These are phyloP conservation scores for Gleditsia sinensis DNA, from an alignment of 306 rosid genomes.

Conservation along the genomic window DNA sequence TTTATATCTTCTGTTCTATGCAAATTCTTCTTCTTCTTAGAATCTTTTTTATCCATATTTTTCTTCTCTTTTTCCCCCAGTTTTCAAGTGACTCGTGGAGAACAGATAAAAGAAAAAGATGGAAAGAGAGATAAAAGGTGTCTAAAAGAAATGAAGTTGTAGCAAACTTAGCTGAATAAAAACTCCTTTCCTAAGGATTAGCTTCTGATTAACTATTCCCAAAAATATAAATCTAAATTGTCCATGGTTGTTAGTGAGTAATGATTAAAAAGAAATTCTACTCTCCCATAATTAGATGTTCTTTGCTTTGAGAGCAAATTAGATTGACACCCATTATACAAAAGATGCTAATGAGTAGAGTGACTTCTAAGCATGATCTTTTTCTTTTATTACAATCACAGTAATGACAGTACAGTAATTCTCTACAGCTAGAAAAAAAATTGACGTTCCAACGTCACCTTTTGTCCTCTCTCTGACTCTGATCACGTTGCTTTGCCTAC, in stretches of 20 bases:
- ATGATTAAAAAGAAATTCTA: constrained; percentile 33
- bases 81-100: background rate
- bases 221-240: background rate
- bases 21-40: constrained; percentile 2
- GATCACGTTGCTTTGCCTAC: constrained; percentile 2
- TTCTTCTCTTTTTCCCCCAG: background rate
- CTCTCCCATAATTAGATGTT: constrained; percentile 26
- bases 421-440: constrained; percentile 43
- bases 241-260: constrained; percentile 35
- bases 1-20: constrained; percentile 6
- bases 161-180: background rate
- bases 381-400: constrained; percentile 52
- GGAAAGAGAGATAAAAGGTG: background rate
- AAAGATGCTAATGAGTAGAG: constrained; percentile 49
- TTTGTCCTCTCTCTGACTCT: constrained; percentile 11
- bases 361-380: constrained; percentile 60
- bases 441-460: constrained; percentile 56
- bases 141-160: background rate
- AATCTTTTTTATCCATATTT: constrained; percentile 1
- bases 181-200: constrained; percentile 4
- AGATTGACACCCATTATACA: constrained; percentile 24
- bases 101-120: background rate
- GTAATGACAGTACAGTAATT: constrained; percentile 33
- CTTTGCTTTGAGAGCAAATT: constrained; percentile 47
- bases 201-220: constrained; percentile 21